These are phyloP conservation scores for Lagenidium giganteum DNA, from an alignment of 352 stramenopile species.

Conservation along the genomic window DNA sequence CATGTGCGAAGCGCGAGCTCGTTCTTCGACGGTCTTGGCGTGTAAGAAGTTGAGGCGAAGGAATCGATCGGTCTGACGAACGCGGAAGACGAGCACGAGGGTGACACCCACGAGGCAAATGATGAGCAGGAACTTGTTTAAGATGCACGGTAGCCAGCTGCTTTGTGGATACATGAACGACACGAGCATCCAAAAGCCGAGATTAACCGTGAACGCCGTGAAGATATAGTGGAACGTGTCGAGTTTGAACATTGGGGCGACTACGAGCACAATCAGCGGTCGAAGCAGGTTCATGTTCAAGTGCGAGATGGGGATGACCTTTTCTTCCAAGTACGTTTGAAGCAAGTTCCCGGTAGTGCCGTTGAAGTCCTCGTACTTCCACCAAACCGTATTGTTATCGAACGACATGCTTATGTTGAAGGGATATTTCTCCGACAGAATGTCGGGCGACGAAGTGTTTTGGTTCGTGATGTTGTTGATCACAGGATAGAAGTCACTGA, in stretches of 20 bases:
- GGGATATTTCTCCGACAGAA: no score
- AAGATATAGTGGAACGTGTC: constrained; percentile 71
- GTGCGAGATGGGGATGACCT: constrained; percentile 60
- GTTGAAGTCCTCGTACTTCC: constrained; percentile 57
- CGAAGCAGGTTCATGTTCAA: constrained; percentile 69
- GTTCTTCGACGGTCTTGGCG: constrained; percentile 64
- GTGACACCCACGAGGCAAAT: constrained; percentile 51
- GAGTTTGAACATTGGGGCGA: constrained; percentile 68
- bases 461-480: constrained; percentile 28
- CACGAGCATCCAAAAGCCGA: constrained; percentile 66
- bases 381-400: constrained; percentile 31
- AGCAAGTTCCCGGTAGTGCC: constrained; percentile 38
- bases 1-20: constrained; percentile 50
- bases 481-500: constrained; percentile 46
- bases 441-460: neutral
- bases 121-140: constrained; percentile 72
- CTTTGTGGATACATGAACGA: constrained; percentile 55
- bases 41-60: constrained; percentile 74
- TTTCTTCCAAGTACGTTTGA: constrained; percentile 42
- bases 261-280: constrained; percentile 51
- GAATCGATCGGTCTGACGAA: constrained; percentile 72
- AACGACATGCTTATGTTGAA: constrained; percentile 29
- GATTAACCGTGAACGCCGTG: constrained; percentile 49
- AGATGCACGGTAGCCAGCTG: constrained; percentile 45
- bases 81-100: constrained; percentile 52